Percentiles rank a stretch among this genome's conserved stretches.
Evolutionary conservation across 148 eudicot genomes (phyloP).

Genomic region (Camellia lanceoleosa): DNA sequence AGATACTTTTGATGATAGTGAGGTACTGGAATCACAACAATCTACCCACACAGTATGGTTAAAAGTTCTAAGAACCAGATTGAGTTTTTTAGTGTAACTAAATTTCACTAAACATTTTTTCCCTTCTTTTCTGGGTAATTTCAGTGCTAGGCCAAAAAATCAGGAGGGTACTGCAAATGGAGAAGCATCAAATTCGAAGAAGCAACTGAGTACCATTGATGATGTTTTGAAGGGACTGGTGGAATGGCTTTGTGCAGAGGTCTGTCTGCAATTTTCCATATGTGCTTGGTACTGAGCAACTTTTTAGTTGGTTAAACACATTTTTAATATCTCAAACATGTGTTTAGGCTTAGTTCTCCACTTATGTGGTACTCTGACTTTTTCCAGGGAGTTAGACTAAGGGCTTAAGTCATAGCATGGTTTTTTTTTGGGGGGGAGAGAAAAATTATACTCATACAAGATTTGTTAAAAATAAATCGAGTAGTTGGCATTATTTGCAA

Average conservation of each 20-base stretch:
- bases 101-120: neutral
- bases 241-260: conserved; percentile 94
- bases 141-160: conserved; percentile 73
- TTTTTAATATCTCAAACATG: too few species aligned
- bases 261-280: conserved; percentile 8
- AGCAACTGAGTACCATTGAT: conserved; percentile 53
- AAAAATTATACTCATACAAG: neutral
- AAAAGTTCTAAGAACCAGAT: neutral
- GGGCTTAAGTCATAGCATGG: neutral
- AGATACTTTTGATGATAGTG: conserved; percentile 73
- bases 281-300: neutral
- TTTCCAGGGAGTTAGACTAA: neutral
- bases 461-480: too few species aligned
- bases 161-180: conserved; percentile 55
- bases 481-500: neutral
- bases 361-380: neutral
- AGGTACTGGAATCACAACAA: conserved; percentile 45
- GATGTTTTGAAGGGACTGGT: conserved; percentile 83
- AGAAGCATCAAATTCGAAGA: conserved; percentile 64
- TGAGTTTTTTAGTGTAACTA: neutral
- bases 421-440: neutral
- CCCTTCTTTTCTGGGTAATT: conserved; percentile 1
- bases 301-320: neutral
- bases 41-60: neutral
- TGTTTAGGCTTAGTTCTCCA: neutral